Conservation (phyloP, 1,139 yeast genomes). For the Lodderomyces jiufengensis region DNA sequence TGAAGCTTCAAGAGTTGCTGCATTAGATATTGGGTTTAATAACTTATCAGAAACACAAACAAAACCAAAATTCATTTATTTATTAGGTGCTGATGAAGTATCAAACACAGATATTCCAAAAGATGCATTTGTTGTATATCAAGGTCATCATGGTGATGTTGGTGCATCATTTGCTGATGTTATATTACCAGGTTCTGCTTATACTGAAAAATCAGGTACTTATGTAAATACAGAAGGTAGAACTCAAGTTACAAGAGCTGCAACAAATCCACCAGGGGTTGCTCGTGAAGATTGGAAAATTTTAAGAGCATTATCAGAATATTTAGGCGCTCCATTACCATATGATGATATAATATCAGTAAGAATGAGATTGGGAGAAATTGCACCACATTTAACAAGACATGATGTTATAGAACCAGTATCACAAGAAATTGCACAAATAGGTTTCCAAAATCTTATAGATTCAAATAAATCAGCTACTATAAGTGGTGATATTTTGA, state of each 20-base stretch:
- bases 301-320: conserved; percentile 79
- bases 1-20: conserved; percentile 84
- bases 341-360: conserved; percentile 72
- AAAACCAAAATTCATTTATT: conserved; percentile 72
- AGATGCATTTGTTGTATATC: conserved; percentile 86
- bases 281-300: conserved; percentile 95
- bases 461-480: conserved; percentile 37
- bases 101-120: conserved; percentile 66
- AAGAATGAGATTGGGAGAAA: conserved; percentile 67
- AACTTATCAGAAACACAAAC: conserved; percentile 45
- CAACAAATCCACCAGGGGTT: conserved; percentile 85
- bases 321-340: conserved; percentile 66
- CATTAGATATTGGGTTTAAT: conserved; percentile 79
- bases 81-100: conserved; percentile 84
- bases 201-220: conserved; percentile 86
- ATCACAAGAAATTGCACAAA: conserved; percentile 51
- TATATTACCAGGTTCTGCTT: conserved; percentile 82
- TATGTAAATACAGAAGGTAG: conserved; percentile 91
- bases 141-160: conserved; percentile 89
- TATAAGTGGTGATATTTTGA: conserved; percentile 49
- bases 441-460: conserved; percentile 53
- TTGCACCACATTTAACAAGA: conserved; percentile 78
- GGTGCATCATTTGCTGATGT: conserved; percentile 92
- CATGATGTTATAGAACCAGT: conserved; percentile 75
- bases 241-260: conserved; percentile 81